Evolutionary conservation across 176 grass and related monocot genomes (phyloP).

Genomic region (Ensete ventricosum): DNA sequence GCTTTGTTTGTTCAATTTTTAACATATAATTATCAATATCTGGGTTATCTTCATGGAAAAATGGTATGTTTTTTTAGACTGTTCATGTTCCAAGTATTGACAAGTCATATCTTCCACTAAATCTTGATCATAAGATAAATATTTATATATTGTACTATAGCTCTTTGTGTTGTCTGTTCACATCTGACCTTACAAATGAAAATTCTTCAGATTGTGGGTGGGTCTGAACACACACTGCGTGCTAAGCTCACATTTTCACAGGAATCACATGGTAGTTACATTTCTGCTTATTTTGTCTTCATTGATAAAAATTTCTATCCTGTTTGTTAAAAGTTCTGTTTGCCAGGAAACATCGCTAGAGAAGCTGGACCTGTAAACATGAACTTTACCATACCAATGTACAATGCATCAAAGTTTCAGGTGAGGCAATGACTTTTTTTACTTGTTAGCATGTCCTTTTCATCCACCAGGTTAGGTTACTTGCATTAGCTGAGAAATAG

Average conservation of each 20-base stretch:
- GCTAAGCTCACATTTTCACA: conserved; percentile 98
- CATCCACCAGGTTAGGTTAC: background rate
- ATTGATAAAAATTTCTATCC: background rate
- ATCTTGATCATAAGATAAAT: background rate
- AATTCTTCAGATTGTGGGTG: conserved; percentile 75
- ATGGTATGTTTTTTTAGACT: background rate
- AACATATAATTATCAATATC: background rate
- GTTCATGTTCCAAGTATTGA: background rate
- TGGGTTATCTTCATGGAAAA: background rate
- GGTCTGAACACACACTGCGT: conserved; percentile 87
- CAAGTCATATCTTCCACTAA: background rate
- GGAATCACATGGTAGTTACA: conserved; percentile 72
- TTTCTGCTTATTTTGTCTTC: background rate
- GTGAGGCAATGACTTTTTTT: conserved; percentile 24
- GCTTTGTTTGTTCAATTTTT: background rate
- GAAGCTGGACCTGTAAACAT: conserved; percentile 97
- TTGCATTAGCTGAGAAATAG: background rate
- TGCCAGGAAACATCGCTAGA: conserved; percentile 76
- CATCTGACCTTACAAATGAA: background rate
- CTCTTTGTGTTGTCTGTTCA: background rate
- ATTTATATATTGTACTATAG: background rate
- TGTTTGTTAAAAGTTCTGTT: conserved; percentile 10
- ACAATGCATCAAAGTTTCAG: conserved; percentile 94
- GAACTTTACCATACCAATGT: conserved; percentile 98
- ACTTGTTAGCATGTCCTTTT: background rate